phyloP scores from a whole-genome alignment of 805 yeast species.

The Schwanniomyces polymorphus region DNA sequence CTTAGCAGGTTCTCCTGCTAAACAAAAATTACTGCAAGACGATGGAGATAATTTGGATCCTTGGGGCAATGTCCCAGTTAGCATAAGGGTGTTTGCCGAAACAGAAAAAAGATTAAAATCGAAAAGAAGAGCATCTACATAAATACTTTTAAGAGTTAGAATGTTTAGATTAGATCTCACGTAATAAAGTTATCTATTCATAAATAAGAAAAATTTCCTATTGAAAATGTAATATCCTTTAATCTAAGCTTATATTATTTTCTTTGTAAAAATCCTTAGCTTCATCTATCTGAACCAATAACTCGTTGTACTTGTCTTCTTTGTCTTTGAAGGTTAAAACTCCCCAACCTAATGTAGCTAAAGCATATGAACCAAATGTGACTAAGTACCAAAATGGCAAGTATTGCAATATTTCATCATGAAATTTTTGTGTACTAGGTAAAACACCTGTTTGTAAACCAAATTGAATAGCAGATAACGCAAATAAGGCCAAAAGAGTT shows the following conservation, averaged over 20 bases:
- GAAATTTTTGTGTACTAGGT: constrained; percentile 52
- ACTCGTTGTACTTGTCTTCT: constrained; percentile 63
- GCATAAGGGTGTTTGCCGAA: constrained; percentile 79
- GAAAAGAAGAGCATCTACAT: constrained; percentile 17
- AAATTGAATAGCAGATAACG: constrained; percentile 52
- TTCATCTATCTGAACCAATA: constrained; percentile 56
- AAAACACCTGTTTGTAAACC: constrained; percentile 51
- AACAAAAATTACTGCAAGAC: constrained; percentile 5
- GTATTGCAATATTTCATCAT: constrained; percentile 58
- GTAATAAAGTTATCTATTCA: background rate
- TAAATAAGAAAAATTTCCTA: background rate
- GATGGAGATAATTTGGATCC: constrained; percentile 20
- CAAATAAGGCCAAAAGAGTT: constrained; percentile 46
- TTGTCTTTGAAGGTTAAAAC: constrained; percentile 70
- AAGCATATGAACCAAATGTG: constrained; percentile 66
- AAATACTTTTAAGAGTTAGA: background rate
- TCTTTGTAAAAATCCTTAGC: constrained; percentile 58
- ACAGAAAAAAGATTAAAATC: constrained; percentile 67
- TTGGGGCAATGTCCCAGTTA: constrained; percentile 63
- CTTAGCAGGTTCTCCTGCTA: constrained; percentile 14
- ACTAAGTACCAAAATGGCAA: constrained; percentile 73
- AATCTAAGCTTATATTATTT: constrained; percentile 54
- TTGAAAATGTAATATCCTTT: background rate
- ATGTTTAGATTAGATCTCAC: background rate
- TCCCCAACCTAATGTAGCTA: constrained; percentile 68